Percentiles rank a stretch among this genome's conserved stretches.
These are phyloP conservation scores for Lasiodiplodia citricola DNA, from an alignment of 2,329 filamentous ascomycete species.

Conservation along the genomic window DNA sequence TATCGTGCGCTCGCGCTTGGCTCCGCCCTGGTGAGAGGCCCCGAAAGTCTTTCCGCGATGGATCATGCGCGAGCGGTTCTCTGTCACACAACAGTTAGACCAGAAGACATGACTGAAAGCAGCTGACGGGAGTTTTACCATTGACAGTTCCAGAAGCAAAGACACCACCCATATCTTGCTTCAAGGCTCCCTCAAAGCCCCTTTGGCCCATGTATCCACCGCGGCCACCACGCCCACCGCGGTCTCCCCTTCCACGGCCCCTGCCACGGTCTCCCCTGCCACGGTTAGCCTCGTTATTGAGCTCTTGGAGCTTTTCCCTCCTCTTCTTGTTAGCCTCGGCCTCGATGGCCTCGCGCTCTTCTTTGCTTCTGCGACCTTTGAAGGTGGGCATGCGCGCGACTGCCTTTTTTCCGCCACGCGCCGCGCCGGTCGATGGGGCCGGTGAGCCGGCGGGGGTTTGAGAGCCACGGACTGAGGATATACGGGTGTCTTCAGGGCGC, in stretches of 20 bases:
- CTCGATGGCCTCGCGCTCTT: constrained; percentile 50
- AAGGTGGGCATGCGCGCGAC: constrained; percentile 45
- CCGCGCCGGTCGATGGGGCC: constrained; percentile 38
- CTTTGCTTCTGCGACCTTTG: constrained; percentile 51
- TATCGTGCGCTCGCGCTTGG: constrained; percentile 13
- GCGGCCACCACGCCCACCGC: constrained; percentile 38
- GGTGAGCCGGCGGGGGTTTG: constrained; percentile 28
- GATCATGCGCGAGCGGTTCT: constrained; percentile 19
- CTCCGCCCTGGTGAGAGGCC: not conserved
- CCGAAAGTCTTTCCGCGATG: constrained; percentile 26
- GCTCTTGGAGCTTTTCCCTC: constrained; percentile 42
- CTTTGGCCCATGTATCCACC: constrained; percentile 47
- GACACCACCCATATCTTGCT: constrained; percentile 17
- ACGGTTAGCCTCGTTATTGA: constrained; percentile 36
- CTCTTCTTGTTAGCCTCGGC: constrained; percentile 47
- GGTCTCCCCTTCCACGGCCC: constrained; percentile 37
- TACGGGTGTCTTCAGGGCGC: constrained; percentile 1
- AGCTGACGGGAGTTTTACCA: not conserved
- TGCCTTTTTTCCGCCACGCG: constrained; percentile 37
- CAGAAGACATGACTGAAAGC: not conserved
- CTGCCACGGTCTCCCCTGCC: constrained; percentile 32
- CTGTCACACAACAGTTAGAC: not conserved
- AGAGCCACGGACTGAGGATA: constrained; percentile 10
- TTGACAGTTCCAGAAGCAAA: constrained; percentile 21
- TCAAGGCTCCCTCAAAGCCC: not conserved